phyloP scores from a whole-genome alignment of 805 yeast species.

The Cyberlindnera sargentensis region DNA sequence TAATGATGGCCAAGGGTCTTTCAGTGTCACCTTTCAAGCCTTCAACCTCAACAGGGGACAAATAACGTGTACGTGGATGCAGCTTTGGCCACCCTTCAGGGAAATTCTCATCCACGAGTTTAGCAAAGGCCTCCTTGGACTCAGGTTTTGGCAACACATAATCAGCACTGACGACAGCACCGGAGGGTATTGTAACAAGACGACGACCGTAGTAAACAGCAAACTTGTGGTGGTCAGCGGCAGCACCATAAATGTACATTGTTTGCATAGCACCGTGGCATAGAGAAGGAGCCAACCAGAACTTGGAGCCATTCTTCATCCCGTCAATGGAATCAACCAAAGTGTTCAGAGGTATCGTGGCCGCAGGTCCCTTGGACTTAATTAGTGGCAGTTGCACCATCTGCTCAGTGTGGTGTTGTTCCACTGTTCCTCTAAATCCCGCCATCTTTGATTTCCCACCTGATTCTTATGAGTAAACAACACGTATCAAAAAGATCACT shows the following conservation, averaged over 20 bases:
- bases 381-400: conserved; percentile 24
- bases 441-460: conserved; percentile 13
- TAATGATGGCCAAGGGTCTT: conserved; percentile 52
- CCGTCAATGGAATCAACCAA: conserved; percentile 32
- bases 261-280: conserved; percentile 79
- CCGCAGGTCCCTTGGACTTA: conserved; percentile 7
- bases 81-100: conserved; percentile 50
- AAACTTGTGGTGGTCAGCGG: conserved; percentile 46
- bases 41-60: conserved; percentile 38
- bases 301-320: conserved; percentile 39
- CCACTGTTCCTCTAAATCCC: conserved; percentile 25
- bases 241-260: conserved; percentile 45
- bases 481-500: too few relatives aligned
- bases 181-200: conserved; percentile 49
- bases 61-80: conserved; percentile 64
- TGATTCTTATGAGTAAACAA: background rate
- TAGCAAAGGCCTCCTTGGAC: conserved; percentile 23
- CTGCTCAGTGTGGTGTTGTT: conserved; percentile 14
- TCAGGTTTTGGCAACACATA: conserved; percentile 43
- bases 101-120: conserved; percentile 33
- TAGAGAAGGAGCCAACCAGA: conserved; percentile 54
- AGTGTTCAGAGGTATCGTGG: conserved; percentile 17
- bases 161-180: conserved; percentile 71
- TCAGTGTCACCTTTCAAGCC: conserved; percentile 26
- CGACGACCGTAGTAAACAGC: conserved; percentile 71